These are phyloP conservation scores for Pythium pyrilobum DNA, from an alignment of 352 stramenopile species.

Conservation along the genomic window DNA sequence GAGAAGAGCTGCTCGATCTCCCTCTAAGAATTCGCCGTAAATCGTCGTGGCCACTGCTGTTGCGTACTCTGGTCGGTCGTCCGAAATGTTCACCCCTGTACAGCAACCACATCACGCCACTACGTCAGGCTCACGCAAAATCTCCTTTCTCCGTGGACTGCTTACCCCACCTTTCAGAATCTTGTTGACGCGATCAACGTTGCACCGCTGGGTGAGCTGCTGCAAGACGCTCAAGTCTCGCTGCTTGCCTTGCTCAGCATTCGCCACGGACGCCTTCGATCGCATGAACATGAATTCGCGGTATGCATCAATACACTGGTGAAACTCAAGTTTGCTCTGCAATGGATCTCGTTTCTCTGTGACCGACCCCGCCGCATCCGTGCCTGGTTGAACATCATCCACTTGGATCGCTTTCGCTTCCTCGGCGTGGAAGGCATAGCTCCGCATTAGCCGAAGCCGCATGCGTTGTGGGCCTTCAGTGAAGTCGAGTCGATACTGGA, in stretches of 20 bases:
- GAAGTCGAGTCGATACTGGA: slow-evolving; percentile 20
- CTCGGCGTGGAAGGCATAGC: slow-evolving; percentile 3
- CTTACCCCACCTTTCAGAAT: slow-evolving; percentile 9
- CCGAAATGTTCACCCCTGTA: not conserved
- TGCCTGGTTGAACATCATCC: too few species aligned
- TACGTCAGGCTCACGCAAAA: too few species aligned
- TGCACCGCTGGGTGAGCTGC: slow-evolving; percentile 3
- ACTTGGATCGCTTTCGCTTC: not conserved
- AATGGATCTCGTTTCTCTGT: too few species aligned
- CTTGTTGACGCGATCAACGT: not conserved
- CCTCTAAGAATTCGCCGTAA: slow-evolving; percentile 15
- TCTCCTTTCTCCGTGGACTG: not conserved
- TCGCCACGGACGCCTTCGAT: not conserved
- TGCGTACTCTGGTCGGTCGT: not conserved
- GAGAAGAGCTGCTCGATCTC: not conserved
- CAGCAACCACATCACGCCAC: not conserved
- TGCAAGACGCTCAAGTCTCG: not conserved
- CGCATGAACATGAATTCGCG: slow-evolving; percentile 22
- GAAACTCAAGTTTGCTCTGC: slow-evolving; percentile 21
- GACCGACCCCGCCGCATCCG: too few species aligned
- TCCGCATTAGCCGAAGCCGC: slow-evolving; percentile 20
- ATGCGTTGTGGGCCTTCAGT: slow-evolving; percentile 29
- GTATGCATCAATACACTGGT: slow-evolving; percentile 22
- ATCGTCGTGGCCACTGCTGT: slow-evolving; percentile 1
- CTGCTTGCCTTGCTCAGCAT: not conserved